A percentile compares a stretch with the other conserved stretches of the same genome.
Conservation (phyloP, 768 basidiomycete species). For the Calvatia gigantea region DNA sequence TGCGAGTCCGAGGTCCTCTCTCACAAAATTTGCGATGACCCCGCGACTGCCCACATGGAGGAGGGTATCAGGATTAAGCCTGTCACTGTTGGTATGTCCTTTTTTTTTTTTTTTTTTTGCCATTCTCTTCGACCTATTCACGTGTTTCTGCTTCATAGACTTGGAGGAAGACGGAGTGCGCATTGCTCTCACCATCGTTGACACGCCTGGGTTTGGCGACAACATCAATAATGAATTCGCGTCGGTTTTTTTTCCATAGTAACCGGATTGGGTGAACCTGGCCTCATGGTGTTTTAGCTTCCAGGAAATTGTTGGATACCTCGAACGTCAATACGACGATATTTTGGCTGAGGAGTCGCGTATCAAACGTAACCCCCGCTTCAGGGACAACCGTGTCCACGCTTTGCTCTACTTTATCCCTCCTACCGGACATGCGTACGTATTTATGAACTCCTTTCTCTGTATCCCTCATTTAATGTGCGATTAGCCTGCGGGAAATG, state of each 20-base stretch:
- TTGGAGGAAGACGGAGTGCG: slow-evolving; percentile 98
- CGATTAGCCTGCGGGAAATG: slow-evolving; percentile 83
- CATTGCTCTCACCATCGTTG: slow-evolving; percentile 96
- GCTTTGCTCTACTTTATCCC: slow-evolving; percentile 98
- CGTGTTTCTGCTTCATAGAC: slow-evolving; percentile 45
- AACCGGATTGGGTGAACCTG: background rate
- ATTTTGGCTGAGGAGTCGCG: slow-evolving; percentile 97
- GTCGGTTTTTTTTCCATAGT: slow-evolving; percentile 49
- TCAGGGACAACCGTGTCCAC: slow-evolving; percentile 97
- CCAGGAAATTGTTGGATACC: slow-evolving; percentile 93
- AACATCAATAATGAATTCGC: slow-evolving; percentile 99
- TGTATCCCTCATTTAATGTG: slow-evolving; percentile 1
- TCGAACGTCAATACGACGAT: slow-evolving; percentile 99
- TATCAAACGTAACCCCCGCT: slow-evolving; percentile 99
- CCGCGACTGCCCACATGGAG: slow-evolving; percentile 90
- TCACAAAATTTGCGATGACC: slow-evolving; percentile 83
- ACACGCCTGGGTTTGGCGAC: slow-evolving; percentile 98
- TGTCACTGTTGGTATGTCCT: slow-evolving; percentile 78
- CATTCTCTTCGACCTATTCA: background rate
- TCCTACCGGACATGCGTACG: slow-evolving; percentile 95
- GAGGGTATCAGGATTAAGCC: slow-evolving; percentile 95
- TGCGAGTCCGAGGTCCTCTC: slow-evolving; percentile 91
- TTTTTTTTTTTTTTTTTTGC: slow-evolving; percentile 3
- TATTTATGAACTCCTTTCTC: slow-evolving; percentile 15
- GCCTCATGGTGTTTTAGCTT: slow-evolving; percentile 51